Percentiles rank a stretch among this genome's conserved stretches.
phyloP scores from a whole-genome alignment of 1,139 yeast genomes.

The Magnusiomyces fungicola region DNA sequence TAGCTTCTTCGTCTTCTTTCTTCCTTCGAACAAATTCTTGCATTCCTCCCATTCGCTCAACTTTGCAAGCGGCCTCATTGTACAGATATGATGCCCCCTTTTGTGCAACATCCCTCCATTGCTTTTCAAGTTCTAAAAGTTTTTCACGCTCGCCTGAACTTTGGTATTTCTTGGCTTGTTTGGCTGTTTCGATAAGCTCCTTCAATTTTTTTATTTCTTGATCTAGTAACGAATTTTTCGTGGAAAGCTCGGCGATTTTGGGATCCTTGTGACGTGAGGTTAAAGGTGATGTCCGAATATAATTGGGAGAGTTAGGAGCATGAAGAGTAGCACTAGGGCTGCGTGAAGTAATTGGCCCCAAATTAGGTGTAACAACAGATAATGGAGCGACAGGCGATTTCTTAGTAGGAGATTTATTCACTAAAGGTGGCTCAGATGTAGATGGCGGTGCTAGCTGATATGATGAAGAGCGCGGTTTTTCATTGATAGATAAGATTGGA shows the following conservation, averaged over 20 bases:
- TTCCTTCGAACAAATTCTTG: conserved; percentile 35
- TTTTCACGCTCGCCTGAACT: conserved; percentile 18
- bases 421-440: background rate
- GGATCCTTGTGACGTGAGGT: conserved; percentile 6
- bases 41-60: conserved; percentile 41
- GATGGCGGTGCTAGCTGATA: background rate
- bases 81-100: conserved; percentile 38
- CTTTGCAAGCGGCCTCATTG: conserved; percentile 37
- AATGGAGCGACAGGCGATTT: background rate
- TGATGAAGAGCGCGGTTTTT: background rate
- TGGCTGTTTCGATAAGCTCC: conserved; percentile 29
- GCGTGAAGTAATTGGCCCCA: conserved; percentile 1
- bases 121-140: conserved; percentile 30
- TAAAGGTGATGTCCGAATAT: conserved; percentile 16
- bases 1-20: conserved; percentile 24
- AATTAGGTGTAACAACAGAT: background rate
- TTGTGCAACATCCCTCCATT: conserved; percentile 42
- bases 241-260: conserved; percentile 12
- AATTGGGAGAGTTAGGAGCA: conserved; percentile 1
- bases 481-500: too few relatives aligned
- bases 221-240: conserved; percentile 24
- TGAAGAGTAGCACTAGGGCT: background rate
- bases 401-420: background rate
- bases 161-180: conserved; percentile 33
- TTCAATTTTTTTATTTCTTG: conserved; percentile 25